These are phyloP conservation scores for Penicillium sclerotiorum DNA, from an alignment of 2,329 filamentous ascomycete genomes.

Conservation along the genomic window DNA sequence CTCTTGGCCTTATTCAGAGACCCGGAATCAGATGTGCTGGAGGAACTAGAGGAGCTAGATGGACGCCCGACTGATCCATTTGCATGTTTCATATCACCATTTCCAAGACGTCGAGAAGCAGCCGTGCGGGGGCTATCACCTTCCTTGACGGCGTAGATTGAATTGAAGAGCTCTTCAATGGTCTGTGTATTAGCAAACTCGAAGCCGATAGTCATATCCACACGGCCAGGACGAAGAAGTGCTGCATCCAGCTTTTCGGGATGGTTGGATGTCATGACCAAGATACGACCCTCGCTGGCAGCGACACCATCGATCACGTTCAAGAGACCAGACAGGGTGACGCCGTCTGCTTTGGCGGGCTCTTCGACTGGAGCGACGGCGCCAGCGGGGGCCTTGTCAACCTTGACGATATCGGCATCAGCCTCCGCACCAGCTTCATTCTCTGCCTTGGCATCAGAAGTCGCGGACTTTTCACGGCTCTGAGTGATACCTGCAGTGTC, in stretches of 20 bases:
- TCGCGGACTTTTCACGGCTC: conserved; percentile 35
- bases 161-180: conserved; percentile 44
- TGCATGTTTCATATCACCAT: conserved; percentile 1
- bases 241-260: conserved; percentile 66
- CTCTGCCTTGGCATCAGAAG: not conserved
- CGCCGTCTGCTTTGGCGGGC: conserved; percentile 36
- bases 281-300: conserved; percentile 68
- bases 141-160: conserved; percentile 39
- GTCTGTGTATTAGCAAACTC: conserved; percentile 39
- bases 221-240: conserved; percentile 66
- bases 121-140: conserved; percentile 27
- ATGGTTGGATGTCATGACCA: conserved; percentile 75
- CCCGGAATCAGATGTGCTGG: no score
- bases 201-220: conserved; percentile 67
- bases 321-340: conserved; percentile 68
- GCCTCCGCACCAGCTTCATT: not conserved
- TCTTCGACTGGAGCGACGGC: conserved; percentile 19
- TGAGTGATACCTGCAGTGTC: conserved; percentile 72
- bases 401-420: not conserved
- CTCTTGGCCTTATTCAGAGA: conserved; percentile 1
- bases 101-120: conserved; percentile 2
- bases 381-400: conserved; percentile 18
- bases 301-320: conserved; percentile 73
- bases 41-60: not conserved
- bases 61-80: conserved; percentile 1